A percentile compares a stretch with the other conserved stretches of the same genome.
phyloP scores from a whole-genome alignment of 1,139 yeast species.

The Eremothecium gossypii region DNA sequence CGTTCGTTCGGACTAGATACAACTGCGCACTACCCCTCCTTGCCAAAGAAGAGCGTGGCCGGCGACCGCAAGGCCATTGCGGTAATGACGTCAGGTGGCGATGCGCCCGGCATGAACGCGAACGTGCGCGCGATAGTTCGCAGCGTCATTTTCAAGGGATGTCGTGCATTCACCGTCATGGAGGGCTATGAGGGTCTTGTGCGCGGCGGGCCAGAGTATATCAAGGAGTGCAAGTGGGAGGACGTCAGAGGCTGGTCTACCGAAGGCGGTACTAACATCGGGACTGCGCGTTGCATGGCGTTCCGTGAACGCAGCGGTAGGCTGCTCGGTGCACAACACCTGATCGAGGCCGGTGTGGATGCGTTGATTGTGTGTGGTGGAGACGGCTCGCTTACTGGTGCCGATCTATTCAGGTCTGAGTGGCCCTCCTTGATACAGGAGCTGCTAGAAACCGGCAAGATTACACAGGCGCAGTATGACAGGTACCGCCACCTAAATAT shows the following conservation, averaged over 20 bases:
- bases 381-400: slow-evolving; percentile 96
- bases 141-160: slow-evolving; percentile 78
- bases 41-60: slow-evolving; percentile 6
- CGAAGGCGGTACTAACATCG: slow-evolving; percentile 90
- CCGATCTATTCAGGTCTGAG: slow-evolving; percentile 84
- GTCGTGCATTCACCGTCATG: slow-evolving; percentile 87
- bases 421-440: slow-evolving; percentile 86
- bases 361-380: slow-evolving; percentile 98
- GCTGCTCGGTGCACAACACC: slow-evolving; percentile 68
- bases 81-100: slow-evolving; percentile 98
- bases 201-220: slow-evolving; percentile 62
- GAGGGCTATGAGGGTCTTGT: slow-evolving; percentile 96
- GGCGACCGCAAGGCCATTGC: slow-evolving; percentile 43
- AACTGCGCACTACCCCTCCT: slow-evolving; percentile 19
- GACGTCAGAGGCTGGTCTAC: slow-evolving; percentile 90
- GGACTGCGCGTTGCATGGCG: slow-evolving; percentile 87
- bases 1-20: slow-evolving; percentile 15
- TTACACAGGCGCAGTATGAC: slow-evolving; percentile 47
- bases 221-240: slow-evolving; percentile 77
- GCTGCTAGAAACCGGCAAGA: slow-evolving; percentile 43
- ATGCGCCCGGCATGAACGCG: slow-evolving; percentile 98
- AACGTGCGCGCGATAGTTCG: slow-evolving; percentile 91
- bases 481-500: slow-evolving; percentile 71
- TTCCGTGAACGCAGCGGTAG: slow-evolving; percentile 83
- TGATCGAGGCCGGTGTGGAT: slow-evolving; percentile 84